These are phyloP conservation scores for Chlorella sp. DNA, from an alignment of 139 green algal genomes.

Conservation along the genomic window DNA sequence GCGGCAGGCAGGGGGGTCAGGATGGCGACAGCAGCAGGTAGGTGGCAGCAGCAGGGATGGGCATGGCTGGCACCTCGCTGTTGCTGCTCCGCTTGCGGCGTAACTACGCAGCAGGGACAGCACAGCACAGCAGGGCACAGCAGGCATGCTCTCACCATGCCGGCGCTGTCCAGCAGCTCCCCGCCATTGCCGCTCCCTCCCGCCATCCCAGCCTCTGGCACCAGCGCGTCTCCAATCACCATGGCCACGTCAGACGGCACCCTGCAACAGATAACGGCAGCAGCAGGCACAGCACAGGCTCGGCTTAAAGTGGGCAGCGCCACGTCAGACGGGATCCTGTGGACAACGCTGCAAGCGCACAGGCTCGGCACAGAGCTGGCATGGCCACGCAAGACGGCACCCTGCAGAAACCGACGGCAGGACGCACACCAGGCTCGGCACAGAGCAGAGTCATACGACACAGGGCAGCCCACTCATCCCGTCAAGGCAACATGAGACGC, in stretches of 20 bases:
- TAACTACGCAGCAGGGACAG: background rate
- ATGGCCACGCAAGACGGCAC: too few relatives aligned
- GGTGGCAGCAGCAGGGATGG: background rate
- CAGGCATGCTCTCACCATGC: constrained; percentile 1
- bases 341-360: too few relatives aligned
- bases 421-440: too few relatives aligned
- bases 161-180: background rate
- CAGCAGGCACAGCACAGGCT: background rate
- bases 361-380: too few relatives aligned
- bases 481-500: too few relatives aligned
- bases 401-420: too few relatives aligned
- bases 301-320: too few relatives aligned
- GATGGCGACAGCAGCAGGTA: background rate
- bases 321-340: constrained; percentile 45
- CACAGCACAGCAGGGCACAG: background rate
- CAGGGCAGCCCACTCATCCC: background rate
- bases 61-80: background rate
- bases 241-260: constrained; percentile 51
- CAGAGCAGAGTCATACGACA: too few relatives aligned
- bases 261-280: background rate
- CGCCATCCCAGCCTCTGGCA: background rate
- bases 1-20: background rate
- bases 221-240: constrained; percentile 32
- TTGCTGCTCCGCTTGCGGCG: too few relatives aligned
- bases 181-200: background rate